phyloP scores from a whole-genome alignment of 1,284 basidiomycete genomes.

The Papiliotrema fonsecae region DNA sequence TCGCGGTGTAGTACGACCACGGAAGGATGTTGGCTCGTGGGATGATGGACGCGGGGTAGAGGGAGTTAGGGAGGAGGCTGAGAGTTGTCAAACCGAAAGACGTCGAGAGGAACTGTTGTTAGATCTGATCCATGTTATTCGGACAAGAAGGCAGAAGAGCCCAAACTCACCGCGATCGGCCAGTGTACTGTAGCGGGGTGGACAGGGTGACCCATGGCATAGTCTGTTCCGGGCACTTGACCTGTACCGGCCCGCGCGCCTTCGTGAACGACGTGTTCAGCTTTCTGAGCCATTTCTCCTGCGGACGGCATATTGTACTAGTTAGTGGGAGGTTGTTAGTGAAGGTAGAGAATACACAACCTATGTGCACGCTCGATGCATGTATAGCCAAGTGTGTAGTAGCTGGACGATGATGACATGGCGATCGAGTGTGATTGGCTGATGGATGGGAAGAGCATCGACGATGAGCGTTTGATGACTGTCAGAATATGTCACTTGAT shows the following conservation, averaged over 20 bases:
- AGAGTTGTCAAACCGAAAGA: constrained; percentile 25
- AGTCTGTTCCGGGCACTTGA: constrained; percentile 14
- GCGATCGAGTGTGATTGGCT: no score
- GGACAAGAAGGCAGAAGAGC: neutral
- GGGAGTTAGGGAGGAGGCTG: constrained; percentile 18
- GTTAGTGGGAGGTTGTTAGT: no score
- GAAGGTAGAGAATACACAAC: no score
- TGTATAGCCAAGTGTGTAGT: no score
- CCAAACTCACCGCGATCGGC: constrained; percentile 22
- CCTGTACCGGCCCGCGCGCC: constrained; percentile 13
- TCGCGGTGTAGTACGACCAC: constrained; percentile 29
- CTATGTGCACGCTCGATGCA: no score
- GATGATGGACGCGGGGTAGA: constrained; percentile 18
- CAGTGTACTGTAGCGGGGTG: constrained; percentile 29
- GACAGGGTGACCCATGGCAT: constrained; percentile 21
- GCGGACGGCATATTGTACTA: no score
- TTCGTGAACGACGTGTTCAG: constrained; percentile 17
- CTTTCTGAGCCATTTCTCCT: neutral
- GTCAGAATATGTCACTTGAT: no score
- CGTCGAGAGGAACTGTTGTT: constrained; percentile 24
- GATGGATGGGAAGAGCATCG: no score
- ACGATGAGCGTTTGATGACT: no score
- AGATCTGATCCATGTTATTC: neutral
- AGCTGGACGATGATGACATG: no score
- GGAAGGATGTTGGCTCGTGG: constrained; percentile 20